phyloP scores from a whole-genome alignment of 2,329 filamentous ascomycete species.

The Aspergillus niger region DNA sequence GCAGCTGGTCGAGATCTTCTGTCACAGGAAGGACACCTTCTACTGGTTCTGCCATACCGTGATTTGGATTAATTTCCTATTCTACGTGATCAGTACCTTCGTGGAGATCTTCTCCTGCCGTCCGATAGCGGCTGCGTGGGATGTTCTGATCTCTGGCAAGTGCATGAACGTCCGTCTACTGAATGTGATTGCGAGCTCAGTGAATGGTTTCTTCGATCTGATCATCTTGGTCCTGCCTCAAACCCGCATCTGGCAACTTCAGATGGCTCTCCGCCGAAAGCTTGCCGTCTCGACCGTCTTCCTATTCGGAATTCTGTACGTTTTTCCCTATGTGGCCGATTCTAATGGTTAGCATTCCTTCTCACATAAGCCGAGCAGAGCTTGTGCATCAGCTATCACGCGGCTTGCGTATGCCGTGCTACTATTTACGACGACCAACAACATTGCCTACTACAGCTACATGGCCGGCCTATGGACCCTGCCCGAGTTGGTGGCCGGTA shows the following conservation, averaged over 20 bases:
- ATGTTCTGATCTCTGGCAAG: not conserved
- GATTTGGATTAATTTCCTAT: not conserved
- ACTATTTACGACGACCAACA: not conserved
- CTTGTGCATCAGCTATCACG: not conserved
- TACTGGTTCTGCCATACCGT: not conserved
- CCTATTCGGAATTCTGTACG: not conserved
- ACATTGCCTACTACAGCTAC: slow-evolving; percentile 1
- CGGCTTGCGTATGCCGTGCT: not conserved
- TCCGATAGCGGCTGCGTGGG: not conserved
- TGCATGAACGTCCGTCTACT: not conserved
- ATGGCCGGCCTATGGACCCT: not conserved
- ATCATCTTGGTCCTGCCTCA: slow-evolving; percentile 1
- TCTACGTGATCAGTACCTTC: not conserved
- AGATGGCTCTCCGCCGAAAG: not conserved
- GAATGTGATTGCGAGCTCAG: not conserved
- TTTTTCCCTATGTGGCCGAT: too few relatives aligned
- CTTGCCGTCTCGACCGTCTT: slow-evolving; percentile 1
- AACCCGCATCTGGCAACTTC: not conserved
- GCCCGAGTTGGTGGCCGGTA: not conserved
- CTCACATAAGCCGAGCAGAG: not conserved
- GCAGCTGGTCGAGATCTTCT: slow-evolving; percentile 3
- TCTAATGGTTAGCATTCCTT: not conserved
- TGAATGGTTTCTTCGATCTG: not conserved
- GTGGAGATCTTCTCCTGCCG: slow-evolving; percentile 9
- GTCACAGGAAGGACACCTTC: not conserved